Evolutionary conservation across 768 basidiomycete species (phyloP), one percentile per base, ranked within the genome.

Genomic region (Russula emetica): DNA sequence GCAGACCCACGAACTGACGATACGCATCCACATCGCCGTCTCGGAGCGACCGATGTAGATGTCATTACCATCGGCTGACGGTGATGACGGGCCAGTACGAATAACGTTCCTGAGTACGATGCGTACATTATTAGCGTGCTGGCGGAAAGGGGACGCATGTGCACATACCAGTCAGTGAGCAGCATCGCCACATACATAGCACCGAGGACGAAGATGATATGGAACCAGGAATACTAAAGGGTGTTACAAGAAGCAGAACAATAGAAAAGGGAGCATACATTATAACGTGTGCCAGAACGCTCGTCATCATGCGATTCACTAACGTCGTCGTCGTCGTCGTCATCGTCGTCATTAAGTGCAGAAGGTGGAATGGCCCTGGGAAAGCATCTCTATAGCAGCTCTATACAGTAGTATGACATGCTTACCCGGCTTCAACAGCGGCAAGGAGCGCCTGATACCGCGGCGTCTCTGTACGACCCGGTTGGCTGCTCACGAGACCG

Each of bases 11-110:
- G 91, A 91, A 34, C 92, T 94, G 52, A 98, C 90, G 36, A 98
- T 84, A 5, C 97, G 81, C 92, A 98, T 98, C 97, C 97, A 99
- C 96, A 99, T 98, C 3, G 97, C 94, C 10, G 90, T 88, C 73
- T 94, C 92, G 5, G 93, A 95, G 42, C 94, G 86, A 20, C 97
- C 97, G 54, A 98, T 98, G 74, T 93, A 92, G 44, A 98, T 87
- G 66, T 89, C 85, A 49, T 83, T 77, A 60, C 84, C 80, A n/a
- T 84, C 81, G 64, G 85, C 80, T 0, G 71, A 72, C 50, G 79
- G 74, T 9, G 78, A 78, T 44, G 73, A 53, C 38, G 64, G 32
- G 36, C 36, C 74, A 16, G 80, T 74, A 68, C 83, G 84, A 26
- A 90, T 84, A 50, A 91, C 79, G 68, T 92, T 92, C 88, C 90